These are phyloP conservation scores for Xylaria nigripes DNA, from an alignment of 495 filamentous ascomycete genomes.

Conservation along the genomic window DNA sequence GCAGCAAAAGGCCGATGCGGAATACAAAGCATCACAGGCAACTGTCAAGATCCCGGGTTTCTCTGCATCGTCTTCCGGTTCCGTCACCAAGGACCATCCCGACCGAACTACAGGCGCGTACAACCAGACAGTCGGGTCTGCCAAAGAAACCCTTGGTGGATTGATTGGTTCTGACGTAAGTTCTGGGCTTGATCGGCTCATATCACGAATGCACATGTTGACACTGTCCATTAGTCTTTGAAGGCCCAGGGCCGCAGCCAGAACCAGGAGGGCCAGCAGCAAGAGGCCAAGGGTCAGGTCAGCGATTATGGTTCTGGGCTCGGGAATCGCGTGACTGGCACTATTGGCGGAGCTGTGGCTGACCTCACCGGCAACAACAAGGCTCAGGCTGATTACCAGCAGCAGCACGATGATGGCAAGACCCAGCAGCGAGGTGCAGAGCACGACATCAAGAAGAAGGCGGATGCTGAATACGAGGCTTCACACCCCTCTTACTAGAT, in stretches of 20 bases:
- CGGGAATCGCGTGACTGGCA: conserved; percentile 61
- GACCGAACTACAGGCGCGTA: conserved; percentile 64
- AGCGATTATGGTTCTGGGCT: conserved; percentile 65
- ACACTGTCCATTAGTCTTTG: conserved; percentile 37
- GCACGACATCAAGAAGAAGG: conserved; percentile 68
- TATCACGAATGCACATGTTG: neutral
- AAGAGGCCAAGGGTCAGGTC: conserved; percentile 79
- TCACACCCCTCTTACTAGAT: conserved; percentile 2
- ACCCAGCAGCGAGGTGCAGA: conserved; percentile 78
- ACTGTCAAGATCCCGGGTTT: conserved; percentile 62
- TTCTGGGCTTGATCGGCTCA: neutral
- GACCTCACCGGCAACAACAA: conserved; percentile 62
- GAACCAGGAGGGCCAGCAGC: conserved; percentile 69
- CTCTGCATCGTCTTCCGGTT: conserved; percentile 60
- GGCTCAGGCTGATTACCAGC: conserved; percentile 51
- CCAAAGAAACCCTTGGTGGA: conserved; percentile 75
- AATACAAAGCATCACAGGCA: conserved; percentile 64
- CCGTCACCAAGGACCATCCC: conserved; percentile 61
- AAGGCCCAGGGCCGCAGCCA: conserved; percentile 68
- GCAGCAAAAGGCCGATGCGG: conserved; percentile 51
- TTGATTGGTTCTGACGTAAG: conserved; percentile 62
- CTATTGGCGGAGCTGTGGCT: conserved; percentile 60
- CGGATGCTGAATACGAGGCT: conserved; percentile 29
- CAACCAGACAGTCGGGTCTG: conserved; percentile 80
- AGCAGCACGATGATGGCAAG: conserved; percentile 79